Evolutionary conservation across 352 stramenopile species (phyloP).

Genomic region (Discostella stelligera): DNA sequence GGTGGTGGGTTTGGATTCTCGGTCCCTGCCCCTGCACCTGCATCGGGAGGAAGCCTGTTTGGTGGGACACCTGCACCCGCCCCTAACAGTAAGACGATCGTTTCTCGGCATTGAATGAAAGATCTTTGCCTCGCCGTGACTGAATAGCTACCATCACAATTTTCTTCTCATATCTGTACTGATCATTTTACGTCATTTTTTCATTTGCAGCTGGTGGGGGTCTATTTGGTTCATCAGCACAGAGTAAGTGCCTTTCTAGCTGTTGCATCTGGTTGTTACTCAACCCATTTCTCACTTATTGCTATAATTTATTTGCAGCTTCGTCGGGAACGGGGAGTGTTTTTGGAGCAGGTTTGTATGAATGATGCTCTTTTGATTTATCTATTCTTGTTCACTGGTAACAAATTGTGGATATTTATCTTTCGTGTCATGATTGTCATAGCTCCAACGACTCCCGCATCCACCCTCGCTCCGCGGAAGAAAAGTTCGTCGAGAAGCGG

Average conservation of each 20-base stretch:
- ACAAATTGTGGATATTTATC: not conserved
- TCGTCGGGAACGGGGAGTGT: constrained; percentile 8
- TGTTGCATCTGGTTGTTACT: not conserved
- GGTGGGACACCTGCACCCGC: constrained; percentile 18
- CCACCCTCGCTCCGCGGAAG: constrained; percentile 46
- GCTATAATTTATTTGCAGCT: constrained; percentile 6
- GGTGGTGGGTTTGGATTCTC: constrained; percentile 26
- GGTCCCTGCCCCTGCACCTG: constrained; percentile 17
- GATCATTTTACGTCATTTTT: not conserved
- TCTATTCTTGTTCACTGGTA: not conserved
- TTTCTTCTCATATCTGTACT: too few species aligned
- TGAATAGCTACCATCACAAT: too few species aligned
- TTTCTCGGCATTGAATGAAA: too few species aligned
- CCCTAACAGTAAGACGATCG: not conserved
- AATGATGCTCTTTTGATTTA: not conserved
- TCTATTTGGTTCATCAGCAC: constrained; percentile 14
- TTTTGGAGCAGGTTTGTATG: constrained; percentile 22
- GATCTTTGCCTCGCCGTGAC: too few species aligned
- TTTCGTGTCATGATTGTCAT: not conserved
- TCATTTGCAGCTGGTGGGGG: constrained; percentile 4
- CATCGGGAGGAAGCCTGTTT: constrained; percentile 17
- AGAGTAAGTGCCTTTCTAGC: not conserved
- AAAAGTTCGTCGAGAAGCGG: constrained; percentile 40
- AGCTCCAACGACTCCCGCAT: constrained; percentile 42
- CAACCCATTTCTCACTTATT: constrained; percentile 2